Evolutionary conservation across 1,139 yeast genomes (phyloP), one percentile per base, ranked within the genome.

Genomic region (Suhomyces anneliseae): DNA sequence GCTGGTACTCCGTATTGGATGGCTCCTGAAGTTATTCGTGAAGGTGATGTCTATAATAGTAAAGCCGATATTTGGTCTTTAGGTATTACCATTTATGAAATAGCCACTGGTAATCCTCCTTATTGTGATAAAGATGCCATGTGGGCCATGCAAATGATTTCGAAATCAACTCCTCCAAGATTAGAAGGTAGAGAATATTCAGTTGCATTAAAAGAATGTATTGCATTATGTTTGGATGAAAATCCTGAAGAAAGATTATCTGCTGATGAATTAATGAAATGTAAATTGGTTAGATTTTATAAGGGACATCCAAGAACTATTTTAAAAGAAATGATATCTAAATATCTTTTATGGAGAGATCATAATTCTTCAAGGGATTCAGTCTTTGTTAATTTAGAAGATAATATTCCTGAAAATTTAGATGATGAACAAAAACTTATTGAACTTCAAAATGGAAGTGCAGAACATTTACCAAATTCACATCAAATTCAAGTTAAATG

Each of bases 1-100:
- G 99, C 93, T 8, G 99, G 99, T 0, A 93, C 99, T 0, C 99
- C 99, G 0, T 93, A 92, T 64, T 93, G 98, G 95, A 95, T 95
- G 99, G 95, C 98, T 0, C 99, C 99, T 0, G 99, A 93, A 65
- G 99, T 93, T 27, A 93, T 93, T 39, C 81, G 92, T 62, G 98
- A 93, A 64, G 99, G 99, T 32, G 87, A 87, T 19, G 76, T 86
- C 2, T 90, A 90, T 65, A 88, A 89, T 58, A 81, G 83, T 43
- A 90, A 87, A 66, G 96, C 95, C 0, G 97, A 90, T 64, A 87
- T 90, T 9, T 90, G 97, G 97, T 88, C 96, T 1, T 68, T 93
- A 44, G 99, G 99, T 14, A 89, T 95, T 48, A 93, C 99, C 0
- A 76, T 90, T 8, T 95, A 85, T 67, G 99, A 95, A 67, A 85